Evolutionary conservation across 495 filamentous ascomycete genomes (phyloP).

Genomic region (Neurospora sp.): DNA sequence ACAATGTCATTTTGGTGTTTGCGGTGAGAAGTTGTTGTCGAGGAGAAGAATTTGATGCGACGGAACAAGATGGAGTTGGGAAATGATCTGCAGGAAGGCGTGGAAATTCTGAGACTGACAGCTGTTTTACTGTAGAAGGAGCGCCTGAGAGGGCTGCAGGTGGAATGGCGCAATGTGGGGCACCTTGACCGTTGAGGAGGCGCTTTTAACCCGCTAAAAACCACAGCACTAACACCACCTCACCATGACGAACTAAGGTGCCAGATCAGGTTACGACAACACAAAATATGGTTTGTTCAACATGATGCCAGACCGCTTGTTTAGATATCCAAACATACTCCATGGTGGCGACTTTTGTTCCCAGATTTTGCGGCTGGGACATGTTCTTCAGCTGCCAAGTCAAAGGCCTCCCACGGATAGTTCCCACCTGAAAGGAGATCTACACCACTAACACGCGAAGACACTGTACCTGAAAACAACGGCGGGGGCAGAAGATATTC

Average conservation of each 20-base stretch:
- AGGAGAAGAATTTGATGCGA: not conserved
- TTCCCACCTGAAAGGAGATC: not conserved
- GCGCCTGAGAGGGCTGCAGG: not conserved
- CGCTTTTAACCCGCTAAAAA: not conserved
- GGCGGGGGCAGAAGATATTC: too few species aligned
- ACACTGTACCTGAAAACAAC: not conserved
- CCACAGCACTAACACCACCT: not conserved
- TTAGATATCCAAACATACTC: not conserved
- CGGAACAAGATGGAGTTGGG: not conserved
- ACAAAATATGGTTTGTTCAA: not conserved
- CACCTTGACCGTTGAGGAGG: not conserved
- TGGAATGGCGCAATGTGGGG: not conserved
- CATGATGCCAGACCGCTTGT: not conserved
- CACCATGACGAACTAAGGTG: not conserved
- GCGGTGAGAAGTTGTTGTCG: not conserved
- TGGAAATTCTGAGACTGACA: not conserved
- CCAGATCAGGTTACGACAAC: not conserved
- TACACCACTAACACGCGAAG: not conserved
- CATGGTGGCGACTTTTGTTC: not conserved
- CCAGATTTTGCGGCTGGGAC: not conserved
- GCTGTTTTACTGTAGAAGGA: not conserved
- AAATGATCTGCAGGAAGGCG: not conserved
- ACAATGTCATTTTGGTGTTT: not conserved
- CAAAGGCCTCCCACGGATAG: not conserved
- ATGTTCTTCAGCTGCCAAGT: not conserved